Base-by-base conservation (phyloP, 768 basidiomycete genomes). In the Hygrophorus pudorinus region DNA sequence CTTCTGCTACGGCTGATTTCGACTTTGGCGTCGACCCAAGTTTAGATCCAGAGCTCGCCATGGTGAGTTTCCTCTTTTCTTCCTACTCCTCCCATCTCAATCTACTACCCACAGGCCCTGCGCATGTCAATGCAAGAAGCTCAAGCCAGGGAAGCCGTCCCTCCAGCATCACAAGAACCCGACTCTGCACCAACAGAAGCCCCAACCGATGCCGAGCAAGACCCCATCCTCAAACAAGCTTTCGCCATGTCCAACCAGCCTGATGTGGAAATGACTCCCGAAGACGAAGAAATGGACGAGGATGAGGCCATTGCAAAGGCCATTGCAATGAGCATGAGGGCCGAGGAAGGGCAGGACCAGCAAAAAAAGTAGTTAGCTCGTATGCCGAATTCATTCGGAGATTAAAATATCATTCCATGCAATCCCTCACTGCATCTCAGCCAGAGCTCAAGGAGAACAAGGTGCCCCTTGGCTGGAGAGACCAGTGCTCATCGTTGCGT, bases 41-140 rank as follows among this genome's bases (percentile, higher is more conserved):
- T 59, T 71, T 97, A 48, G 94, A 98, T 58, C 94, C 94, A 0
- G 94, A 98, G 60, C 72, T 99, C 38, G 94, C 96, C 2, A 91
- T 97, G 90, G 93, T 90, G 45, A 48, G 74, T 61, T 17, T 41
- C 5, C 32, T 16, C 44, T 14, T 33, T 27, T 24, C 13, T 13
- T 30, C 34, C n/a, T 35, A 17, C 21, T 6, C 3, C 17, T 34
- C 5, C 3, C 10, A 28, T 29, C 29, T n/a, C 42, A 11, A 13
- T 33, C 13, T 34, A 16, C 33, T 27, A 31, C 34, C 16, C 3
- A 37, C 28, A 96, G 93, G 94, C 92, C 8, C 75, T 99, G 33
- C 85, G 93, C 29, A 89, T 98, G 87, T 97, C 93, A 1, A 80
- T 98, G 75, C 88, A 94, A 66, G 92, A 96, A 59, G 90, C 91